A percentile compares a stretch with the other conserved stretches of the same genome.
Evolutionary conservation across 2,329 filamentous ascomycete species (phyloP).

Genomic region (Stachybotrys elegans): DNA sequence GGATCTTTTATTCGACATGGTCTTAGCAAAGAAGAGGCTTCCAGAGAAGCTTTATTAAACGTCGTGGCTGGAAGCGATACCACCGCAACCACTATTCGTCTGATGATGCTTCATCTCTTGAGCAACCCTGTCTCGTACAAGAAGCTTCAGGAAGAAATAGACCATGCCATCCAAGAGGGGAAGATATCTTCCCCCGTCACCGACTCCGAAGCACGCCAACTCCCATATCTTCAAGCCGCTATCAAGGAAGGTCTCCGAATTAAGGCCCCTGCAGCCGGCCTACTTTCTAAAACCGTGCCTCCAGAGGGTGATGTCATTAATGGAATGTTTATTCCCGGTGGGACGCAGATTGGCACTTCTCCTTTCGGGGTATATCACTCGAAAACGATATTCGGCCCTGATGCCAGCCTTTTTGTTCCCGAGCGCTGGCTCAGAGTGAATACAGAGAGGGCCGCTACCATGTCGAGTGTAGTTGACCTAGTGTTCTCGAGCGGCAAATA

Average conservation of each 20-base stretch:
- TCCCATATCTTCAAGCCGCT: slow-evolving; percentile 41
- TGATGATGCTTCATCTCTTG: slow-evolving; percentile 43
- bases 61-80: slow-evolving; percentile 30
- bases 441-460: slow-evolving; percentile 24
- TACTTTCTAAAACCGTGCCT: slow-evolving; percentile 27
- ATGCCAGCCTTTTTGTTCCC: slow-evolving; percentile 39
- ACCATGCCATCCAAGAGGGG: slow-evolving; percentile 17
- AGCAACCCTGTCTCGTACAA: slow-evolving; percentile 38
- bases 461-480: slow-evolving; percentile 34
- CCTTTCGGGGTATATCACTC: slow-evolving; percentile 34
- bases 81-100: slow-evolving; percentile 28
- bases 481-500: slow-evolving; percentile 38
- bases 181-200: slow-evolving; percentile 20
- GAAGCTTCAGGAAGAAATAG: slow-evolving; percentile 41
- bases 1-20: slow-evolving; percentile 30
- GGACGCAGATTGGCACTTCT: slow-evolving; percentile 40
- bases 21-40: slow-evolving; percentile 21
- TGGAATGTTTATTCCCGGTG: slow-evolving; percentile 37
- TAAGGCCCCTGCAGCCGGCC: slow-evolving; percentile 35
- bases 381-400: slow-evolving; percentile 30
- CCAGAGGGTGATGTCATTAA: slow-evolving; percentile 30
- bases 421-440: slow-evolving; percentile 42
- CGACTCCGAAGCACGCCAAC: slow-evolving; percentile 28
- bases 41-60: slow-evolving; percentile 21
- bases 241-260: slow-evolving; percentile 42